These are phyloP conservation scores for Candolleomyces eurysporus DNA, from an alignment of 768 basidiomycete species.

Conservation along the genomic window DNA sequence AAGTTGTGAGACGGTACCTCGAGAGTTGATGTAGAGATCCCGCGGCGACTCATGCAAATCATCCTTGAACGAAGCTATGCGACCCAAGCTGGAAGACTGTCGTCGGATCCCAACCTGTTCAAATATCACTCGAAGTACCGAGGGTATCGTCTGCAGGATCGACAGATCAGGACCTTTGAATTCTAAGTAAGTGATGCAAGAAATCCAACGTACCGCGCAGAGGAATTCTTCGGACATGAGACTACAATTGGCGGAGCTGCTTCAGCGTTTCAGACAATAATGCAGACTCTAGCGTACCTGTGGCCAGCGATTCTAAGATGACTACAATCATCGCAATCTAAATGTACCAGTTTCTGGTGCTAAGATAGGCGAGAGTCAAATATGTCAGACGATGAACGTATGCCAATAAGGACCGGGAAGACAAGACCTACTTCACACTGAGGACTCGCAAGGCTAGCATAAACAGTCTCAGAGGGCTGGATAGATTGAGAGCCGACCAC, in stretches of 20 bases:
- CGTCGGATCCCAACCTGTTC: not conserved
- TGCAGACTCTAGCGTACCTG: too few relatives aligned
- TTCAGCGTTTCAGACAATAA: too few relatives aligned
- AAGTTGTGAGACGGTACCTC: not conserved
- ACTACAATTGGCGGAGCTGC: not conserved
- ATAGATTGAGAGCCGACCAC: conserved; percentile 25
- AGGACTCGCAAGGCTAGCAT: too few relatives aligned
- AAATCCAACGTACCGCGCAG: not conserved
- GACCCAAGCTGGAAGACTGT: not conserved
- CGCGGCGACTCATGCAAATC: not conserved
- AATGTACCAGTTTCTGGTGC: too few relatives aligned
- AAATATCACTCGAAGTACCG: not conserved
- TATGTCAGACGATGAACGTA: too few relatives aligned
- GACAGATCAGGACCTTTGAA: not conserved
- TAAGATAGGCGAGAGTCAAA: too few relatives aligned
- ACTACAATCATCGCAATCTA: too few relatives aligned
- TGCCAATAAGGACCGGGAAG: too few relatives aligned
- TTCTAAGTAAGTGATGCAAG: not conserved
- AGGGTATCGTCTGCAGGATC: not conserved
- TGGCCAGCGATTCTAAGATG: too few relatives aligned
- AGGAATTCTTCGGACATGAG: not conserved
- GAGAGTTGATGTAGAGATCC: not conserved
- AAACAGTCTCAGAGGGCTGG: conserved; percentile 25
- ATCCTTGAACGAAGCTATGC: not conserved
- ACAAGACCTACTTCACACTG: too few relatives aligned